phyloP scores from a whole-genome alignment of 768 basidiomycete genomes.

The Pleurotus sapidus region DNA sequence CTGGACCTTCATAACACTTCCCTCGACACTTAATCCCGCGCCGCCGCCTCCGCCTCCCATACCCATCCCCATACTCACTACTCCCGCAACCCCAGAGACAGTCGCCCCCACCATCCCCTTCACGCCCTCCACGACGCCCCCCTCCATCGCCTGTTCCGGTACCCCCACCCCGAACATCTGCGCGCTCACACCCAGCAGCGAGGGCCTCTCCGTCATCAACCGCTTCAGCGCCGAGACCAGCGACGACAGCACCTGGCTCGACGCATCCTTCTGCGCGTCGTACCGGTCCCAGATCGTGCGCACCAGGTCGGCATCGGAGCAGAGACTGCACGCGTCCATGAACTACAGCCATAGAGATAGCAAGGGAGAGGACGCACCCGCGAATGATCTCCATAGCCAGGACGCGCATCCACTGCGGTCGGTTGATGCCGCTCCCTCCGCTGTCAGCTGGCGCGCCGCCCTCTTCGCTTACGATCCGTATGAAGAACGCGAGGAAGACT shows the following conservation, averaged over 20 bases:
- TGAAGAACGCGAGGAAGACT: conserved; percentile 76
- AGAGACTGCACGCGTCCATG: conserved; percentile 42
- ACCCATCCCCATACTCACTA: conserved; percentile 42
- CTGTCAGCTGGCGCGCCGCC: conserved; percentile 16
- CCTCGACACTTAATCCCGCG: conserved; percentile 67
- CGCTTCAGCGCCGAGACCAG: conserved; percentile 84
- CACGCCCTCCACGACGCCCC: conserved; percentile 59
- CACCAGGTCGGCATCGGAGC: conserved; percentile 77
- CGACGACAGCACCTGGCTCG: conserved; percentile 71
- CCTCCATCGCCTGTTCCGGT: conserved; percentile 18
- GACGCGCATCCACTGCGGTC: conserved; percentile 86
- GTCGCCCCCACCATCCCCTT: conserved; percentile 86
- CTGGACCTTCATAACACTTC: conserved; percentile 84
- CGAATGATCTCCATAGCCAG: conserved; percentile 91
- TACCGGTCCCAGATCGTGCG: conserved; percentile 79
- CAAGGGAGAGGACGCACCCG: conserved; percentile 46
- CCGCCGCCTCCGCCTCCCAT: conserved; percentile 40
- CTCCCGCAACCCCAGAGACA: conserved; percentile 80
- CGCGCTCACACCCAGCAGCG: conserved; percentile 70
- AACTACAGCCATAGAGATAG: neutral
- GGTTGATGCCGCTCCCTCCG: conserved; percentile 25
- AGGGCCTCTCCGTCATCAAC: conserved; percentile 85
- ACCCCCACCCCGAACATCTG: conserved; percentile 85
- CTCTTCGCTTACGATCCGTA: conserved; percentile 62
- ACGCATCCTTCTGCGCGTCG: conserved; percentile 50